Percentiles rank a stretch among this genome's conserved stretches.
Conservation (phyloP, 2,329 filamentous ascomycete genomes). For the Alternaria alternata region DNA sequence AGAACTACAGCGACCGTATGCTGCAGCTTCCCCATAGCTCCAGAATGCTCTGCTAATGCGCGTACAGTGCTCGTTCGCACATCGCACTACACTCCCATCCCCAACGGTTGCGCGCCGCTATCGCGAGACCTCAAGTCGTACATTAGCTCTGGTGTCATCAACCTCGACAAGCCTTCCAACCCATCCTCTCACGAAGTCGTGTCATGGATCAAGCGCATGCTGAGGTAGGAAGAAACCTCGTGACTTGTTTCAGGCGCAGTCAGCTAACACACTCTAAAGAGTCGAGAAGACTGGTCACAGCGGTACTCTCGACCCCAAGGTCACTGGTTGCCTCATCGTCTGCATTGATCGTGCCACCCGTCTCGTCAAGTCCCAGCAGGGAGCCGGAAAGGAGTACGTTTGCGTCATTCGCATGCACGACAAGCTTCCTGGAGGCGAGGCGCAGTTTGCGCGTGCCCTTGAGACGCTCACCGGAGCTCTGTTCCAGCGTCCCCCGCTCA, state of each 20-base stretch:
- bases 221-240: conserved; percentile 66
- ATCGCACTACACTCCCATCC: conserved; percentile 96
- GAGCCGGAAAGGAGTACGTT: conserved; percentile 98
- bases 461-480: conserved; percentile 96
- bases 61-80: conserved; percentile 84
- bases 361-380: conserved; percentile 98
- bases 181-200: conserved; percentile 98
- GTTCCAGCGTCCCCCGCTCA: conserved; percentile 95
- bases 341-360: conserved; percentile 96
- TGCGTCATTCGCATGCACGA: conserved; percentile 95
- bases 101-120: conserved; percentile 87
- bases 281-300: conserved; percentile 98
- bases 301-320: conserved; percentile 97
- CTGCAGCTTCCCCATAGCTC: conserved; percentile 49
- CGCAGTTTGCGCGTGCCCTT: conserved; percentile 89
- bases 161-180: conserved; percentile 97
- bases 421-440: conserved; percentile 90
- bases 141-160: conserved; percentile 96
- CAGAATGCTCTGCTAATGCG: conserved; percentile 31
- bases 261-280: conserved; percentile 54
- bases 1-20: conserved; percentile 93
- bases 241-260: neutral
- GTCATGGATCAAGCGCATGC: conserved; percentile 98
- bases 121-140: conserved; percentile 97
- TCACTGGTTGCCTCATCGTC: conserved; percentile 93